Evolutionary conservation across 2,329 filamentous ascomycete species (phyloP), one percentile per base, ranked within the genome.

Genomic region (Hysterium pulicare): DNA sequence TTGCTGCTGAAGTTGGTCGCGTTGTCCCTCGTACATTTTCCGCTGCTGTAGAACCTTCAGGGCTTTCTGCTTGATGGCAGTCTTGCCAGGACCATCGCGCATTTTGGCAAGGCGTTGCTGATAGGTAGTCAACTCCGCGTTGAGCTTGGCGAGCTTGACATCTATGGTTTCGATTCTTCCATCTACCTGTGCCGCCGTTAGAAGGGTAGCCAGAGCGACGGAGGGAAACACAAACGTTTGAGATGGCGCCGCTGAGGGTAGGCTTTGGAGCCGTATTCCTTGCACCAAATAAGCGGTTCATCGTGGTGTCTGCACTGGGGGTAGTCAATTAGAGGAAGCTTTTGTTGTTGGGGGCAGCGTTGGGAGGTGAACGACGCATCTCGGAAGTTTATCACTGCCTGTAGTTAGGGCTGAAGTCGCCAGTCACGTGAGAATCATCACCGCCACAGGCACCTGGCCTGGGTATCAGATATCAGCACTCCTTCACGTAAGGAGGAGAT

Each of bases 231-330:
- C 70, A 49, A 69, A 93, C 86, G 76, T 87, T 93, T 67, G 76
- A 70, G 60, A 96, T 95, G 55, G 90, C 90, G 57, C 81, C 77
- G 71, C 81, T 81, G 54, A 96, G 86, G 38, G 87, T 91, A 11
- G 93, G 89, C 71, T 97, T 97, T 41, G 93, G 90, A 49, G 83
- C 84, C 52, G 86, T 84, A 71, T 81, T 85, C 72, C 90, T 93
- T 57, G 85, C 80, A 65, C 93, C 93, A 68, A 98, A 98, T 57
- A 98, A 79, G 58, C 93, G 87, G 69, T 98, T 97, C 93, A 98
- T 97, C 50, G 38, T 24, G 33, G 6, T 23, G 34, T 21, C 3
- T 22, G 26, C 16, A 7, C 24, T 13, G 11, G 9, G 20, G 24
- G 7, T 28, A 8, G 24, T 28, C 24, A 7, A 7, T 28, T 28